phyloP scores from a whole-genome alignment of 164 flowering plant genomes.

The Santalum album region DNA sequence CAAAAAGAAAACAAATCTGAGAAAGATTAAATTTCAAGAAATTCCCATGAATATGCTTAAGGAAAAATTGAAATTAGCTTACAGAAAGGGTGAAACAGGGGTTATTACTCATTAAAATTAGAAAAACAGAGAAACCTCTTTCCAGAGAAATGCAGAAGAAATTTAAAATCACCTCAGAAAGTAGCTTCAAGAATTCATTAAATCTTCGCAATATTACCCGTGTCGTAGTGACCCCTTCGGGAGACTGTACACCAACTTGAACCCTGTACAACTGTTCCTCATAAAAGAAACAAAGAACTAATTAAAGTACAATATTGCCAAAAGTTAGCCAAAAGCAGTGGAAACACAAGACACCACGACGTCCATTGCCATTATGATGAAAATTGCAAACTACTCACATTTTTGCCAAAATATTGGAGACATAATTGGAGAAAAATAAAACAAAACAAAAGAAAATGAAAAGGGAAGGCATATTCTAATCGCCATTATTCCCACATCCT shows the following conservation, averaged over 20 bases:
- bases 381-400: not conserved
- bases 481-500: no score
- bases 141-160: not conserved
- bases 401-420: not conserved
- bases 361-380: no score
- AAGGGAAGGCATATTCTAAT: no score
- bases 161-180: not conserved
- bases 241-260: slow-evolving; percentile 1
- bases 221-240: not conserved
- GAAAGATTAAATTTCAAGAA: not conserved
- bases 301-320: not conserved
- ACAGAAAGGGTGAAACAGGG: not conserved
- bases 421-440: no score
- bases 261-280: slow-evolving; percentile 1
- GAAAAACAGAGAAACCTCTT: not conserved
- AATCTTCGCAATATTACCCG: not conserved
- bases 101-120: not conserved
- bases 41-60: not conserved
- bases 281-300: not conserved
- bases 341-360: not conserved
- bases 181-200: not conserved
- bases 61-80: not conserved
- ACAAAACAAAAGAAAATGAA: no score
- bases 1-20: not conserved
- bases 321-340: not conserved